A percentile compares a stretch with the other conserved stretches of the same genome.
Conservation (phyloP, 148 eudicot species). For the Silene uniflora region DNA sequence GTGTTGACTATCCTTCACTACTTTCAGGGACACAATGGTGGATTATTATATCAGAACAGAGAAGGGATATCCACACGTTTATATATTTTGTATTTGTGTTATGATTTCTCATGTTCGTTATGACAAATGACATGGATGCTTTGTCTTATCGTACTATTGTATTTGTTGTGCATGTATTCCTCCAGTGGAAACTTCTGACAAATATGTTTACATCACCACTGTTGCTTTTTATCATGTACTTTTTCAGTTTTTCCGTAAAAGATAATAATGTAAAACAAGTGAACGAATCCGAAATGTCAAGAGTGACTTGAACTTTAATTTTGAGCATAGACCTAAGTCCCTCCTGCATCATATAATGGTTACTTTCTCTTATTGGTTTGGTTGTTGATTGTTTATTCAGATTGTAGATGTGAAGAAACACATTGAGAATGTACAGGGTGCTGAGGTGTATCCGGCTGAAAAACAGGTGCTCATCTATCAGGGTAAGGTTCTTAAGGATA, state of each 20-base stretch:
- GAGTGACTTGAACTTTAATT: too few species aligned
- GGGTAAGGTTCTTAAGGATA: slow-evolving; percentile 82
- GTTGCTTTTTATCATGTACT: background rate
- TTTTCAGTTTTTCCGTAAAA: too few species aligned
- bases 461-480: slow-evolving; percentile 81
- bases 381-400: slow-evolving; percentile 31
- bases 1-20: background rate
- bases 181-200: background rate
- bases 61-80: background rate
- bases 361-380: too few species aligned
- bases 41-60: background rate
- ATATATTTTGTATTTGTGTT: background rate
- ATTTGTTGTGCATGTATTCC: background rate
- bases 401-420: slow-evolving; percentile 65
- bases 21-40: background rate
- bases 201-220: background rate
- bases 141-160: background rate
- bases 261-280: too few species aligned
- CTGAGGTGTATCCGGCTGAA: slow-evolving; percentile 59
- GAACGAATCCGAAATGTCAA: too few species aligned
- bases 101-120: background rate
- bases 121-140: background rate
- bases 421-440: slow-evolving; percentile 62
- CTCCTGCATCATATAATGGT: too few species aligned
- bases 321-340: too few species aligned